Percentiles rank a stretch among this genome's conserved stretches.
phyloP scores from a whole-genome alignment of 1,284 basidiomycete species.

The Ceratobasidium sp. region DNA sequence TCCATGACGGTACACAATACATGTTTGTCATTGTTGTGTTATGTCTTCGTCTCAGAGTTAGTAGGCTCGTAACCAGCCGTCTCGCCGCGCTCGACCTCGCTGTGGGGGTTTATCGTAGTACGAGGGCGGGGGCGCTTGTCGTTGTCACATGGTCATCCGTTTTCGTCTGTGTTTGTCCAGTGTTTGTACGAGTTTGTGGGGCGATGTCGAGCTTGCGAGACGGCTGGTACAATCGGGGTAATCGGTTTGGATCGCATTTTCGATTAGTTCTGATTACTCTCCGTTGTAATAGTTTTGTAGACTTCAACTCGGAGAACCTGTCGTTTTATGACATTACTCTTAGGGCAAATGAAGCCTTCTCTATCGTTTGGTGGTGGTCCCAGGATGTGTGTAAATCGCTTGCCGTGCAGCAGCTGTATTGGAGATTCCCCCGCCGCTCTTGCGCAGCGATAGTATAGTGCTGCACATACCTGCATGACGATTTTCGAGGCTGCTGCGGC shows the following conservation, averaged over 20 bases:
- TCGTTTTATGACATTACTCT: background rate
- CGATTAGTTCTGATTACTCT: conserved; percentile 22
- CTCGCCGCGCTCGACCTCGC: background rate
- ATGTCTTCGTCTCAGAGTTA: no score
- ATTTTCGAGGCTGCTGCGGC: no score
- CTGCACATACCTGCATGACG: no score
- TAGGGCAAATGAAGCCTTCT: background rate
- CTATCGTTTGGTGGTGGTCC: no score
- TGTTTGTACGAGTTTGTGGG: background rate
- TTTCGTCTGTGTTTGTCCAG: background rate
- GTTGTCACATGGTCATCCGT: background rate
- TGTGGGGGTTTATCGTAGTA: background rate
- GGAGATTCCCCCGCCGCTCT: no score
- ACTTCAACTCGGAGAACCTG: background rate
- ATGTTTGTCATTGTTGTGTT: no score
- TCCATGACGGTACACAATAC: no score
- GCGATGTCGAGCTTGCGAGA: conserved; percentile 16
- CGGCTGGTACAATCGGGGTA: conserved; percentile 27
- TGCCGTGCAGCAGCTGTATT: no score
- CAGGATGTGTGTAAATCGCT: no score
- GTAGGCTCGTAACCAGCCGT: conserved; percentile 10
- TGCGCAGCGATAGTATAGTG: no score
- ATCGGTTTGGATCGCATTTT: conserved; percentile 10
- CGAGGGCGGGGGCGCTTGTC: background rate
- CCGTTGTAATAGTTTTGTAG: conserved; percentile 10